phyloP scores from a whole-genome alignment of 2,329 filamentous ascomycete species.

The Colletotrichum spinosum region DNA sequence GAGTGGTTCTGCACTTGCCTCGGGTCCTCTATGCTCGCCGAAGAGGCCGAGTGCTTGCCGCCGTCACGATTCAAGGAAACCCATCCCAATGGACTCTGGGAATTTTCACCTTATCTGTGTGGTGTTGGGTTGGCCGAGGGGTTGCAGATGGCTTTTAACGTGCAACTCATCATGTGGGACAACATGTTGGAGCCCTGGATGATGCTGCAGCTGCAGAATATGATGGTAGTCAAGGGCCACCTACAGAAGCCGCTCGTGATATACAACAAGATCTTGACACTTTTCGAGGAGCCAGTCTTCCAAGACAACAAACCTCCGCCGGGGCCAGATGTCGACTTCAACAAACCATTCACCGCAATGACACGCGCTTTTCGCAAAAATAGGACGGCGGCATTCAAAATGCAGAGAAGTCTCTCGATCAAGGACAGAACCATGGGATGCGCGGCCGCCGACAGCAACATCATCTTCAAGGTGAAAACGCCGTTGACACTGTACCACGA shows the following conservation, averaged over 20 bases:
- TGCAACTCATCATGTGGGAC: constrained; percentile 54
- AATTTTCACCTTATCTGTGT: constrained; percentile 61
- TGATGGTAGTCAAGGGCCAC: constrained; percentile 55
- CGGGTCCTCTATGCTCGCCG: not conserved
- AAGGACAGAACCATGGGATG: constrained; percentile 9
- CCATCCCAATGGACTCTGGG: constrained; percentile 58
- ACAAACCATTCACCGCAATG: too few relatives aligned
- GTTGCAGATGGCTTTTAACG: constrained; percentile 52
- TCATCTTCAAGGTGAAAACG: constrained; percentile 49
- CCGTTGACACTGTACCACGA: constrained; percentile 43
- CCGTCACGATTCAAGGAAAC: constrained; percentile 55
- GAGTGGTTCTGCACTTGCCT: not conserved
- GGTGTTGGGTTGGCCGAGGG: constrained; percentile 58
- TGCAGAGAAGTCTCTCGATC: constrained; percentile 13
- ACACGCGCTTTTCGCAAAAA: too few relatives aligned
- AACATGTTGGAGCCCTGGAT: constrained; percentile 51
- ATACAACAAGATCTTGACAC: not conserved
- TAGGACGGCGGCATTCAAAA: not conserved
- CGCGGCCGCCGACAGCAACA: constrained; percentile 33
- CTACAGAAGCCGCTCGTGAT: constrained; percentile 39
- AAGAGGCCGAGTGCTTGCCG: constrained; percentile 40
- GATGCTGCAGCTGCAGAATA: constrained; percentile 59
- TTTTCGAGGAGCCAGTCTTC: not conserved
- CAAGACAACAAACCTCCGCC: too few relatives aligned
- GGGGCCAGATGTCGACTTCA: too few relatives aligned